Percentiles rank a stretch among this genome's conserved stretches.
Evolutionary conservation across 805 yeast species (phyloP).

Genomic region (Starmerella roubikii): DNA sequence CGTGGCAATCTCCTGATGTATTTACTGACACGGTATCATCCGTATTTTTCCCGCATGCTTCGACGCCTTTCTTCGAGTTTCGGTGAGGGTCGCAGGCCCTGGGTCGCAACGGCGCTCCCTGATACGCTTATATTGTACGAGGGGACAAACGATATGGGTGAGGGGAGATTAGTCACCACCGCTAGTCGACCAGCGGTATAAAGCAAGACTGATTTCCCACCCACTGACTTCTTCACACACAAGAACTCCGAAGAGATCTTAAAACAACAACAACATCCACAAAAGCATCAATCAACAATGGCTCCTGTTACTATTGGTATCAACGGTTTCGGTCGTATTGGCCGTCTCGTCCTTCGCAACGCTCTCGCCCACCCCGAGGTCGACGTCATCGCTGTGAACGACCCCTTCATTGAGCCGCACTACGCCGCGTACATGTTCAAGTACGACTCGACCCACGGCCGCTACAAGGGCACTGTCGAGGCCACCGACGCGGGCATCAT

Average conservation of each 20-base stretch:
- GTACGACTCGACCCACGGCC: slow-evolving; percentile 89
- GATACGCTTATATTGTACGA: too few species aligned
- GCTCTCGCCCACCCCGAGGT: slow-evolving; percentile 63
- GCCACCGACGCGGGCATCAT: slow-evolving; percentile 40
- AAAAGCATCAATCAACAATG: slow-evolving; percentile 17
- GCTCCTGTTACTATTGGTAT: slow-evolving; percentile 57
- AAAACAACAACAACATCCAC: not conserved
- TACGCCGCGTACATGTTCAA: slow-evolving; percentile 93
- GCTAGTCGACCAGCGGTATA: too few species aligned
- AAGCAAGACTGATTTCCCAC: not conserved
- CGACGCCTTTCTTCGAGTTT: too few species aligned
- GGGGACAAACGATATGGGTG: too few species aligned
- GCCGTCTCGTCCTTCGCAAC: slow-evolving; percentile 74
- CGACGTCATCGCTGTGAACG: slow-evolving; percentile 76
- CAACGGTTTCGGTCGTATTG: slow-evolving; percentile 92
- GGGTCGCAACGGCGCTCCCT: too few species aligned
- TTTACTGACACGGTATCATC: too few species aligned
- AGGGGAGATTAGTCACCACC: too few species aligned
- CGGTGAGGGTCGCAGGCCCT: too few species aligned
- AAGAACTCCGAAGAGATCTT: not conserved
- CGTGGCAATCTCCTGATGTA: too few species aligned
- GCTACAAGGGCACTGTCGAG: slow-evolving; percentile 60
- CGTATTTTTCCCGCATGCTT: too few species aligned
- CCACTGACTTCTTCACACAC: not conserved
- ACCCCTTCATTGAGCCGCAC: slow-evolving; percentile 79